Evolutionary conservation across 2,329 filamentous ascomycete species (phyloP), one percentile per base, ranked within the genome.

Genomic region (Pezicula rhizophila): DNA sequence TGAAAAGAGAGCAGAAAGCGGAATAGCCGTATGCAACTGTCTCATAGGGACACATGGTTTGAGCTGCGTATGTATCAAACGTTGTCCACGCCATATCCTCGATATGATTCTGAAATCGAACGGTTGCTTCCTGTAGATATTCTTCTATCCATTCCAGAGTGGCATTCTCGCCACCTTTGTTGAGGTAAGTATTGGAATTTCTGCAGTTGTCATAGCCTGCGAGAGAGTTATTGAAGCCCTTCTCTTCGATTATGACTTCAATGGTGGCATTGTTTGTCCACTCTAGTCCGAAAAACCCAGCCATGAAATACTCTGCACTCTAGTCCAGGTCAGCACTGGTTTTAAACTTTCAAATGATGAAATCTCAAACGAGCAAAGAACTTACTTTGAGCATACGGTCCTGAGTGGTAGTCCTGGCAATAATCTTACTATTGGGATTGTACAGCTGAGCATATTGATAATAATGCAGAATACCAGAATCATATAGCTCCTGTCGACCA

Each of bases 11-110:
- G 61, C 87, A 91, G 70, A 87, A 91, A 8, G 74, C 75, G 56
- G 83, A 87, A 69, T 82, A 90, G 18, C 87, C 87, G 51, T 85
- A 82, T 1, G 84, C 81, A n/a, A 88, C 76, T 0, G 84, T 89
- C 65, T 91, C 87, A 60, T 90, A 91, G 0, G 86, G 81, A 57
- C 87, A 91, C 62, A 90, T 73, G 3, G 74, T 82, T 64, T 90
- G 86, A 0, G 81, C 81, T 15, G 83, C 79, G 64, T 84, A 86
- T 0, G 77, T 77, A 58, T 87, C 82, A 3, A 72, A 65, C 3
- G 78, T 60, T 1, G 78, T 84, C 81, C 85, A 88, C 47, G 84
- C 77, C 60, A 82, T 75, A 17, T 72, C 73, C 1, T 75, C 64
- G 0, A 82, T 71, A 65, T 82, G 67, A 4, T 68, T 64, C 26